Evolutionary conservation across 352 stramenopile species (phyloP).

Genomic region (Phytophthora multivora): DNA sequence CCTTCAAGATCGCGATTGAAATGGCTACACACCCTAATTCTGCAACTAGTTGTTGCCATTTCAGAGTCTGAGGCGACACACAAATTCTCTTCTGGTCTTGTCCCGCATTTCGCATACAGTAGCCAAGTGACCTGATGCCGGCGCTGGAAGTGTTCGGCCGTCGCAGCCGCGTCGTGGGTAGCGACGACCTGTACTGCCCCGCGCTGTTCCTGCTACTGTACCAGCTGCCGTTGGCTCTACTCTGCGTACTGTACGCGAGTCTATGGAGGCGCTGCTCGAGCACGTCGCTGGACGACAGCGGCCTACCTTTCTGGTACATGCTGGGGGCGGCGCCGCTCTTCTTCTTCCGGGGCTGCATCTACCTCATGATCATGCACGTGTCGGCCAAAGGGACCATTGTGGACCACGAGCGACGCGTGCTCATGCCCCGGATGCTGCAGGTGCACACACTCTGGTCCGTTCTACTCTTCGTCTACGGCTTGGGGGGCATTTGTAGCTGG

Average conservation of each 20-base stretch:
- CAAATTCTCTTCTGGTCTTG: slow-evolving; percentile 2
- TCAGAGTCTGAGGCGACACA: background rate
- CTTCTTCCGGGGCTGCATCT: slow-evolving; percentile 84
- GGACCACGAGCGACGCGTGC: slow-evolving; percentile 83
- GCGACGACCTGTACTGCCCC: slow-evolving; percentile 87
- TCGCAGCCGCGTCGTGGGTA: slow-evolving; percentile 81
- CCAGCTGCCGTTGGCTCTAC: slow-evolving; percentile 70
- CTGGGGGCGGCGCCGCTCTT: slow-evolving; percentile 65
- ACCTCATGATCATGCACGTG: slow-evolving; percentile 87
- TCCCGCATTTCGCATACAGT: slow-evolving; percentile 27
- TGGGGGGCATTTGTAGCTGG: slow-evolving; percentile 66
- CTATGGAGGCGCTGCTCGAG: slow-evolving; percentile 71
- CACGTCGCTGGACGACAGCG: slow-evolving; percentile 59
- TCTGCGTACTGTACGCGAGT: slow-evolving; percentile 65
- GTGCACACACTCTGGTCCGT: slow-evolving; percentile 79
- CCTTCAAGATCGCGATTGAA: background rate
- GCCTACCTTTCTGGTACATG: slow-evolving; percentile 84
- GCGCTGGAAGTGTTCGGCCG: slow-evolving; percentile 86
- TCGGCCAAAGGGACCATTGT: slow-evolving; percentile 87
- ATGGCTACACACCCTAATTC: slow-evolving; percentile 6
- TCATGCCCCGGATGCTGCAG: slow-evolving; percentile 84
- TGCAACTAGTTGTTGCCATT: background rate
- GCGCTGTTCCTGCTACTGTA: slow-evolving; percentile 78
- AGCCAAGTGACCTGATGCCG: slow-evolving; percentile 50
- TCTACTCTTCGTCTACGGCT: slow-evolving; percentile 66